Percentiles rank a stretch among this genome's conserved stretches.
These are phyloP conservation scores for Ogataea ganodermae DNA, from an alignment of 805 yeast genomes.

Conservation along the genomic window DNA sequence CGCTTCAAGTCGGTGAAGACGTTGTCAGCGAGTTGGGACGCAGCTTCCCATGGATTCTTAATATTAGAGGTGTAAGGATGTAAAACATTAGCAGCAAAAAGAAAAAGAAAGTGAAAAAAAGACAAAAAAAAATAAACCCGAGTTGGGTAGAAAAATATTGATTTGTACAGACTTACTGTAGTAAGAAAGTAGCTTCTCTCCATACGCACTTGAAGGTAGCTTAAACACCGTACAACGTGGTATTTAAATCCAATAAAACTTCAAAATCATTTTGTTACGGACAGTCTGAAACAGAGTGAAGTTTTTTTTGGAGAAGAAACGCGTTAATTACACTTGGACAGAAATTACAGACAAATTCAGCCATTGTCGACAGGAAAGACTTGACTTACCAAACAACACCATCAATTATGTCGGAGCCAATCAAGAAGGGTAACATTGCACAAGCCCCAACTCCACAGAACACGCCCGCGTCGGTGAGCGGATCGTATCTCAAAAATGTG, in stretches of 20 bases:
- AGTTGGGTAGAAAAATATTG: conserved; percentile 2
- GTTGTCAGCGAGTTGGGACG: not conserved
- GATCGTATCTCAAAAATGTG: conserved; percentile 65
- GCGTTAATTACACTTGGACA: not conserved
- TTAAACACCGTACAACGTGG: not conserved
- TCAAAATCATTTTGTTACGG: not conserved
- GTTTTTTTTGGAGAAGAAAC: not conserved
- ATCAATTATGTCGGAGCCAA: conserved; percentile 76
- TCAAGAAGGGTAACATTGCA: conserved; percentile 78
- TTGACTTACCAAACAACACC: not conserved
- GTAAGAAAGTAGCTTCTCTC: not conserved
- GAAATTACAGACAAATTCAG: not conserved
- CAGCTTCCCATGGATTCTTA: not conserved
- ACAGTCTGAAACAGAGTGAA: not conserved
- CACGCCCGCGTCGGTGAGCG: conserved; percentile 88
- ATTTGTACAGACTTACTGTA: conserved; percentile 1
- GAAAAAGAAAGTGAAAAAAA: not conserved
- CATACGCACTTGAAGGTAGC: not conserved
- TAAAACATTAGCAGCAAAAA: not conserved
- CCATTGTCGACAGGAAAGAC: not conserved
- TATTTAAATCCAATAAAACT: not conserved
- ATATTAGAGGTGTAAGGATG: conserved; percentile 2
- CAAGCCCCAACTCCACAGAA: conserved; percentile 98
- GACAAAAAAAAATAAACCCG: not conserved
- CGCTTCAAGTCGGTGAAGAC: not conserved